These are phyloP conservation scores for Bondarzewia mesenterica DNA, from an alignment of 1,284 basidiomycete genomes.

Conservation along the genomic window DNA sequence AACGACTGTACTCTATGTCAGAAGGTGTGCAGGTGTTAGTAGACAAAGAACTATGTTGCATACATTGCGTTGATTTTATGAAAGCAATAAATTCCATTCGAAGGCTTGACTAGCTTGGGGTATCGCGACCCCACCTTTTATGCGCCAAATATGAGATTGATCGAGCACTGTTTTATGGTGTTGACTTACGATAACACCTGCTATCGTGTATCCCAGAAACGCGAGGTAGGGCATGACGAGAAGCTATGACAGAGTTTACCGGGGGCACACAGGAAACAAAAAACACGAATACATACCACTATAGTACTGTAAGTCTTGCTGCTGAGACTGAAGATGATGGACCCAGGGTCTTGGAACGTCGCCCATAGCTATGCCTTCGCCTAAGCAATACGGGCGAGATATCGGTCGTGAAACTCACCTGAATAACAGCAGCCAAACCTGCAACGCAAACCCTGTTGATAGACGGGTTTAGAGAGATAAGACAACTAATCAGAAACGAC, in stretches of 20 bases:
- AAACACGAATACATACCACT: slow-evolving; percentile 1
- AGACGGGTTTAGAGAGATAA: background rate
- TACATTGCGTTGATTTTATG: slow-evolving; percentile 29
- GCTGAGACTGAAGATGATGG: slow-evolving; percentile 8
- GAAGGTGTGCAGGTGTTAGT: slow-evolving; percentile 7
- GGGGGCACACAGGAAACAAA: background rate
- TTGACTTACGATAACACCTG: background rate
- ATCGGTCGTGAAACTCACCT: slow-evolving; percentile 25
- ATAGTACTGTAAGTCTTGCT: background rate
- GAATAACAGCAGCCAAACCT: slow-evolving; percentile 39
- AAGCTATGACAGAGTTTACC: slow-evolving; percentile 3
- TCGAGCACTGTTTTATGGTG: no score
- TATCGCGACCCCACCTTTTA: background rate
- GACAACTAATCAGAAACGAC: background rate
- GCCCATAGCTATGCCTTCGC: slow-evolving; percentile 29
- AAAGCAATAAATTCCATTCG: slow-evolving; percentile 44
- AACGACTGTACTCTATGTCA: slow-evolving; percentile 19
- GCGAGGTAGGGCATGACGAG: slow-evolving; percentile 5
- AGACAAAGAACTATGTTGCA: slow-evolving; percentile 15
- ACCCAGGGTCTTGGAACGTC: slow-evolving; percentile 21
- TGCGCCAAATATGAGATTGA: no score
- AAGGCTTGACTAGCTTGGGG: slow-evolving; percentile 21
- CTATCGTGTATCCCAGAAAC: slow-evolving; percentile 11
- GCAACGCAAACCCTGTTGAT: slow-evolving; percentile 36
- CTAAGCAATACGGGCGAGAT: background rate